phyloP scores from a whole-genome alignment of 352 stramenopile species.

The Globisporangium okanoganense region DNA sequence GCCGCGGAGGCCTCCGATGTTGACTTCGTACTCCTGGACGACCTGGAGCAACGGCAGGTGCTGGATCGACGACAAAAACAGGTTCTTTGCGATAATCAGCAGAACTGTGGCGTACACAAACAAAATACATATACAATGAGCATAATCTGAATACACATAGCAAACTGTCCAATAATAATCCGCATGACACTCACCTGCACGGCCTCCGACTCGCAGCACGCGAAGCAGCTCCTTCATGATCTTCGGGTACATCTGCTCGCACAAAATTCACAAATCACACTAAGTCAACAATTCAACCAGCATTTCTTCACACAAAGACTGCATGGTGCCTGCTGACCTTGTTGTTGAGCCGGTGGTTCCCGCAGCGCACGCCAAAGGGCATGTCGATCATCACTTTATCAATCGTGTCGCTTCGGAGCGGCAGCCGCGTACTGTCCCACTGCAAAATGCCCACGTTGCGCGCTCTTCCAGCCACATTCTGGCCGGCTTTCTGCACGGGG shows the following conservation, averaged over 20 bases:
- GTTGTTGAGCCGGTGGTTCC: conserved; percentile 65
- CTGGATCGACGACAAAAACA: conserved; percentile 52
- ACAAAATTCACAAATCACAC: not conserved
- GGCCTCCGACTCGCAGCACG: conserved; percentile 48
- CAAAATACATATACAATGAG: not conserved
- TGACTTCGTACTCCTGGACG: conserved; percentile 54
- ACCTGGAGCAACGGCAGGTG: conserved; percentile 34
- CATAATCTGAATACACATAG: no score
- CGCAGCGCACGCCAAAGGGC: conserved; percentile 73
- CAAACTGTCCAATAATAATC: not conserved
- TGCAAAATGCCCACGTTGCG: conserved; percentile 49
- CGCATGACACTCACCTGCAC: conserved; percentile 30
- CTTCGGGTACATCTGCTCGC: conserved; percentile 62
- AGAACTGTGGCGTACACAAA: conserved; percentile 31
- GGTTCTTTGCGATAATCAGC: conserved; percentile 80
- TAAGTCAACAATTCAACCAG: not conserved
- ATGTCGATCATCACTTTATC: conserved; percentile 76
- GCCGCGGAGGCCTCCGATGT: conserved; percentile 62
- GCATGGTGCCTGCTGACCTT: conserved; percentile 27
- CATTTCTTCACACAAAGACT: not conserved
- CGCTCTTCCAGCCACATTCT: conserved; percentile 35
- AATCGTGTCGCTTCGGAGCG: conserved; percentile 46
- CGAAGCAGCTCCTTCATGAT: conserved; percentile 68
- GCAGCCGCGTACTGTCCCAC: conserved; percentile 61
- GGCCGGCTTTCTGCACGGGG: conserved; percentile 46